Percentiles rank a stretch among this genome's conserved stretches.
Conservation (phyloP, 768 basidiomycete species). For the Mycena rosella region DNA sequence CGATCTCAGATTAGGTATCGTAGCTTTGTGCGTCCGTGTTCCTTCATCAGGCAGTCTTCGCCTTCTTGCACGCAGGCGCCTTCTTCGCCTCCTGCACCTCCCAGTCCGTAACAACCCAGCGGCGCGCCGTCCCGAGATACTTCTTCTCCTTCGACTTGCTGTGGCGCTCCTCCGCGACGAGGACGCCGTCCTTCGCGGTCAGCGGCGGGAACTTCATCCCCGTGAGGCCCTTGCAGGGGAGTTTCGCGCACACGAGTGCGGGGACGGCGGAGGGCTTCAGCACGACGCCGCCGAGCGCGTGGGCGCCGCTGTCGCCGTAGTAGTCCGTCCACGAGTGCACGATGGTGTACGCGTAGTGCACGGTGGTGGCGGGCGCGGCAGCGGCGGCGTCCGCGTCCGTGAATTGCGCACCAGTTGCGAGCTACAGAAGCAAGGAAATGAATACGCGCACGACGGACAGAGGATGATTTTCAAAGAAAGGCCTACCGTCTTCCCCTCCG, state of each 20-base stretch:
- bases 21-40: too few relatives aligned
- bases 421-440: not conserved
- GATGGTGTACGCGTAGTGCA: slow-evolving; percentile 25
- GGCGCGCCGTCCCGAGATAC: slow-evolving; percentile 1
- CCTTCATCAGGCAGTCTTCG: not conserved
- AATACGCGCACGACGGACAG: not conserved
- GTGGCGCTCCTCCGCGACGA: slow-evolving; percentile 21
- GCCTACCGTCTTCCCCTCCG: slow-evolving; percentile 20
- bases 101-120: slow-evolving; percentile 14
- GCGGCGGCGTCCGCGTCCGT: slow-evolving; percentile 1
- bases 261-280: slow-evolving; percentile 14
- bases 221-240: slow-evolving; percentile 3
- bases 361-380: not conserved
- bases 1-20: too few relatives aligned
- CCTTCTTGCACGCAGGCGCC: slow-evolving; percentile 8
- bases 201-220: not conserved
- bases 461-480: too few relatives aligned
- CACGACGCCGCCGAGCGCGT: slow-evolving; percentile 12
- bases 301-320: slow-evolving; percentile 20
- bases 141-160: slow-evolving; percentile 13
- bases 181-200: slow-evolving; percentile 11
- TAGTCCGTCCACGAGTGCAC: slow-evolving; percentile 1
- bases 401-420: not conserved
- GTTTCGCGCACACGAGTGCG: slow-evolving; percentile 10
- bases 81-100: slow-evolving; percentile 9